Conservation (phyloP, 1,139 yeast species). For the Schwanniomyces etchellsii region DNA sequence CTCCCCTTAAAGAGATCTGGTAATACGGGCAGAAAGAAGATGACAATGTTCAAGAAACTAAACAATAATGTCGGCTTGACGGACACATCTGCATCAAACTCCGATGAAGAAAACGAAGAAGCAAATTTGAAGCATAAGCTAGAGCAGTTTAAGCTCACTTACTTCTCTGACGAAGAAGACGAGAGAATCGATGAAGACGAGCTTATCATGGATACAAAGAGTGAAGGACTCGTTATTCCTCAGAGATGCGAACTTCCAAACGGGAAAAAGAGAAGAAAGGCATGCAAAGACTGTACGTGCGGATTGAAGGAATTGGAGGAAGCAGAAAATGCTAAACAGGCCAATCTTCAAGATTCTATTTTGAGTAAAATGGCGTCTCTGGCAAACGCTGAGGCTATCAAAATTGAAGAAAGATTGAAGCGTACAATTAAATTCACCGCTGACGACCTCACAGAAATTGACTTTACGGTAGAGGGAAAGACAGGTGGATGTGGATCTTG, state of each 20-base stretch:
- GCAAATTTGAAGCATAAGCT: constrained; percentile 40
- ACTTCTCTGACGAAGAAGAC: constrained; percentile 48
- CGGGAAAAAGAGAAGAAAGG: constrained; percentile 70
- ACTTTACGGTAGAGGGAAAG: constrained; percentile 91
- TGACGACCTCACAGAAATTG: constrained; percentile 78
- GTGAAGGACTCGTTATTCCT: constrained; percentile 38
- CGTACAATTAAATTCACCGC: constrained; percentile 52
- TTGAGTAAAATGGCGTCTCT: constrained; percentile 45
- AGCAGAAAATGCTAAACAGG: constrained; percentile 44
- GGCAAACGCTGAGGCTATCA: constrained; percentile 49
- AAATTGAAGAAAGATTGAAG: constrained; percentile 45
- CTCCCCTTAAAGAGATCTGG: constrained; percentile 23
- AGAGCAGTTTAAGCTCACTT: constrained; percentile 42
- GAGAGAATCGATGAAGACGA: constrained; percentile 40
- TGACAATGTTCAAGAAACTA: constrained; percentile 25
- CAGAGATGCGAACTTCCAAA: constrained; percentile 42
- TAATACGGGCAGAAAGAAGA: constrained; percentile 9
- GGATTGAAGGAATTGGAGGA: constrained; percentile 84
- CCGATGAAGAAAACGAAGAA: constrained; percentile 33
- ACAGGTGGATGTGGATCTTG: constrained; percentile 97
- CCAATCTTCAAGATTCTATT: constrained; percentile 38
- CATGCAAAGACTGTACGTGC: constrained; percentile 97
- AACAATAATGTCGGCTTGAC: constrained; percentile 27
- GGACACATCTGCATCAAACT: constrained; percentile 34
- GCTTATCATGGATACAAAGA: constrained; percentile 25